Evolutionary conservation across 2,329 filamentous ascomycete genomes (phyloP), one percentile per base, ranked within the genome.

Genomic region (Diplodia scrobiculata): DNA sequence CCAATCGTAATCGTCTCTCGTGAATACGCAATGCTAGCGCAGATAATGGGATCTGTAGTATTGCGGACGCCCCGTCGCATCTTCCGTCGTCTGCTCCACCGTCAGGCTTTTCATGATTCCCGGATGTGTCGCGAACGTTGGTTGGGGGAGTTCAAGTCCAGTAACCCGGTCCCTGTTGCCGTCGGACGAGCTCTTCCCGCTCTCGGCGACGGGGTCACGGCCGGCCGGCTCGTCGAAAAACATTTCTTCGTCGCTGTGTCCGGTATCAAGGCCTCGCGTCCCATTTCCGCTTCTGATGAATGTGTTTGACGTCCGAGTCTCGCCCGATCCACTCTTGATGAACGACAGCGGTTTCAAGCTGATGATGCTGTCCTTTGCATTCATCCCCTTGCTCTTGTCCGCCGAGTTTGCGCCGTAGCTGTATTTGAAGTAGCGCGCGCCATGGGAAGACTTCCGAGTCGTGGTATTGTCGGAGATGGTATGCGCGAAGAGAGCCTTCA

Each of bases 401-500:
- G 45, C 58, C 2, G 58, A 62, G 11, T 63, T 63, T 25, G 60
- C 50, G 19, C 60, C 60, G 45, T 63, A 63, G 32, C 65, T 36
- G 34, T 63, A 63, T 10, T 53, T 67, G 36, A 51, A 53, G 21
- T 66, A 60, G n/a, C 63, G 51, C 13, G 14, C 60, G 14, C 51
- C 52, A 7, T 38, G 62, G 21, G 52, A 59, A n/a, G 50, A 52
- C 34, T 50, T 52, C 2, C 29, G 25, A 6, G 45, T 62, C 7
- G 17, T 10, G 5, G 45, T 4, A 2, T 45, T 17, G 10, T 48
- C 41, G 17, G 58, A 62, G 47, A 67, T 62, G 10, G 66, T 67
- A 5, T 58, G 62, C 17, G 41, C 53, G 66, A 81, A 79, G 21
- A 82, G 72, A 1, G 80, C 74, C 11, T 78, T 76, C 21, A 83